Evolutionary conservation across 139 green algal species (phyloP), one percentile per base, ranked within the genome.

Genomic region (Trebouxia sp.): DNA sequence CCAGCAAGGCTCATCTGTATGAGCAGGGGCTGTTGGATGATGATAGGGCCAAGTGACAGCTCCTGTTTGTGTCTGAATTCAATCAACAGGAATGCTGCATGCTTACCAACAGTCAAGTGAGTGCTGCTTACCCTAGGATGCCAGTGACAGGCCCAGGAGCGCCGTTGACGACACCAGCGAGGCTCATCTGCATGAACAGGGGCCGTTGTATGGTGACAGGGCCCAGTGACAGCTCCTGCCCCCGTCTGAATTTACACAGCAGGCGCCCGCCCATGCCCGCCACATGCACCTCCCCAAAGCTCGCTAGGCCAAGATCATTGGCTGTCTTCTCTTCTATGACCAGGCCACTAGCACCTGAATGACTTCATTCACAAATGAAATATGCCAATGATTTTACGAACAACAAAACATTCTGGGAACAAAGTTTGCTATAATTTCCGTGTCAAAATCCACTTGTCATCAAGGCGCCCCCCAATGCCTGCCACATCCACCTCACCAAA

Each of bases 401-500:
- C n/a, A n/a, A n/a, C n/a, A n/a, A n/a, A n/a, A n/a, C n/a, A n/a
- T n/a, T n/a, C n/a, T n/a, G n/a, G n/a, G n/a, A n/a, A n/a, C n/a
- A n/a, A n/a, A n/a, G n/a, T n/a, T n/a, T n/a, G n/a, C n/a, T n/a
- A n/a, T n/a, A n/a, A n/a, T n/a, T n/a, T n/a, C n/a, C n/a, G n/a
- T n/a, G n/a, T n/a, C n/a, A n/a, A n/a, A n/a, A n/a, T n/a, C n/a
- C n/a, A n/a, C n/a, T n/a, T n/a, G n/a, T n/a, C n/a, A n/a, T n/a
- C n/a, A n/a, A 77, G 35, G 62, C 62, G 62, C 6, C 35, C 62
- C 32, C 62, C 43, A 45, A 79, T 65, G 72, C 72, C 72, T 30
- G 45, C 45, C 42, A 79, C 72, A 79, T 79, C 42, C 72, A 79
- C 37, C 47, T 79, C 47, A 8, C 72, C 72, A 79, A 79, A 79